These are phyloP conservation scores for Cyberlindnera mississippiensis DNA, from an alignment of 805 yeast species.

Conservation along the genomic window DNA sequence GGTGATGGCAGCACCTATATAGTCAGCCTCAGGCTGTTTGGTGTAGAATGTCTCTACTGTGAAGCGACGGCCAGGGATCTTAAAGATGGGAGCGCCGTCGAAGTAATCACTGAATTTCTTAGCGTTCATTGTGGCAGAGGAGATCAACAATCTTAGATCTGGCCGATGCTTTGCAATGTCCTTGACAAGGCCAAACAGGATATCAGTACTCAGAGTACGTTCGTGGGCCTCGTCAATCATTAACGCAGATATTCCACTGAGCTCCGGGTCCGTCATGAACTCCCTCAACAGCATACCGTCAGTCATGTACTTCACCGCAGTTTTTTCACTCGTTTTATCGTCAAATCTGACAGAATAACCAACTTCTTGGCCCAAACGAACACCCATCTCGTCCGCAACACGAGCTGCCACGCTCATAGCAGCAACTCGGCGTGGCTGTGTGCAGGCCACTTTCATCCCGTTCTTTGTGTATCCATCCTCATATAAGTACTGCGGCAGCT, in stretches of 20 bases:
- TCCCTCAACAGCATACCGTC: constrained; percentile 95
- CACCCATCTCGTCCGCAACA: constrained; percentile 86
- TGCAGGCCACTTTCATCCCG: constrained; percentile 70
- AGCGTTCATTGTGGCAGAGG: constrained; percentile 95
- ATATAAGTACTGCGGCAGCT: constrained; percentile 79
- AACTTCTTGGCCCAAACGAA: constrained; percentile 76
- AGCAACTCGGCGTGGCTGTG: constrained; percentile 95
- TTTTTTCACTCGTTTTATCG: constrained; percentile 59
- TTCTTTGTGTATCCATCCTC: constrained; percentile 73
- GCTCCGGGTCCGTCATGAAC: constrained; percentile 69
- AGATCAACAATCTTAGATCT: constrained; percentile 71
- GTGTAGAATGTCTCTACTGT: constrained; percentile 88
- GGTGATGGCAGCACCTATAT: constrained; percentile 82
- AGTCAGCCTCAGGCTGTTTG: constrained; percentile 84
- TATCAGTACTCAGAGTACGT: constrained; percentile 88
- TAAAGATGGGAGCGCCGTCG: constrained; percentile 77
- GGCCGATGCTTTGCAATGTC: constrained; percentile 59
- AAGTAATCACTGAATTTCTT: constrained; percentile 80
- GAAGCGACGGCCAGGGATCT: constrained; percentile 88
- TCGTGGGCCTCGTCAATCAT: constrained; percentile 99
- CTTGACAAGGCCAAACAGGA: constrained; percentile 73
- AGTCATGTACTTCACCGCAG: constrained; percentile 84
- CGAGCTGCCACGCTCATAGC: constrained; percentile 88
- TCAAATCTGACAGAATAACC: constrained; percentile 91
- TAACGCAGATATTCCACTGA: constrained; percentile 67